Evolutionary conservation across 2,329 filamentous ascomycete genomes (phyloP).

Genomic region (Lojkania enalia): DNA sequence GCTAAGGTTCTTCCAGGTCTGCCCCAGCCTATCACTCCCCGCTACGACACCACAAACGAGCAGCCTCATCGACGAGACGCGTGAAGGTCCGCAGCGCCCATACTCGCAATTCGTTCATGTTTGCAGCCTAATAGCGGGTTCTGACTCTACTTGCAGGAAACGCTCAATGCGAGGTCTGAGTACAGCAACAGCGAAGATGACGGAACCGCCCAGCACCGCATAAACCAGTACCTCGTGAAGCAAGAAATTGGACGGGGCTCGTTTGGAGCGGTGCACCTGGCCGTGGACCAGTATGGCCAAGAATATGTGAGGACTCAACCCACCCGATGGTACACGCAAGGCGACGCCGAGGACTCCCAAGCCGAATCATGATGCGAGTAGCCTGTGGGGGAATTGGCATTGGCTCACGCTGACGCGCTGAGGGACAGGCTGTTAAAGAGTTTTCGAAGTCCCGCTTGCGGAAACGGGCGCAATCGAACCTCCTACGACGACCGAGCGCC

Average conservation of each 20-base stretch:
- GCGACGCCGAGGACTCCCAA: conserved; percentile 5
- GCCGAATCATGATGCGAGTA: conserved; percentile 26
- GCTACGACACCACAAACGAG: conserved; percentile 66
- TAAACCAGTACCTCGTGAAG: conserved; percentile 94
- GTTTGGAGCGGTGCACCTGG: conserved; percentile 90
- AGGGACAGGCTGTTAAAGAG: conserved; percentile 83
- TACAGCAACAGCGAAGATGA: conserved; percentile 85
- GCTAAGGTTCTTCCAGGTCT: conserved; percentile 50
- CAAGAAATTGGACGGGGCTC: conserved; percentile 97
- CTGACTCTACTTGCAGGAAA: conserved; percentile 78
- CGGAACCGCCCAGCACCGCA: conserved; percentile 76
- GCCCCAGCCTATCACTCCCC: conserved; percentile 63
- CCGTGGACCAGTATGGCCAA: conserved; percentile 83
- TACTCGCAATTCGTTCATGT: background rate
- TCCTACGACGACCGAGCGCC: conserved; percentile 68
- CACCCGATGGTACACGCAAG: conserved; percentile 12
- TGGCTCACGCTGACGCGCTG: conserved; percentile 34
- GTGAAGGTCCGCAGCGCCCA: conserved; percentile 59
- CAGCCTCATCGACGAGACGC: conserved; percentile 61
- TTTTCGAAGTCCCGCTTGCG: conserved; percentile 92
- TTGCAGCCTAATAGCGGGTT: conserved; percentile 3
- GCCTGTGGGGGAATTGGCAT: conserved; percentile 19
- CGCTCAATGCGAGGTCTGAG: conserved; percentile 83
- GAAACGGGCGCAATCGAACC: conserved; percentile 86
- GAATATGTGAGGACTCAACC: conserved; percentile 75